Base-by-base conservation (phyloP, 2,329 filamentous ascomycete genomes). In the Pyrenochaeta sp. region DNA sequence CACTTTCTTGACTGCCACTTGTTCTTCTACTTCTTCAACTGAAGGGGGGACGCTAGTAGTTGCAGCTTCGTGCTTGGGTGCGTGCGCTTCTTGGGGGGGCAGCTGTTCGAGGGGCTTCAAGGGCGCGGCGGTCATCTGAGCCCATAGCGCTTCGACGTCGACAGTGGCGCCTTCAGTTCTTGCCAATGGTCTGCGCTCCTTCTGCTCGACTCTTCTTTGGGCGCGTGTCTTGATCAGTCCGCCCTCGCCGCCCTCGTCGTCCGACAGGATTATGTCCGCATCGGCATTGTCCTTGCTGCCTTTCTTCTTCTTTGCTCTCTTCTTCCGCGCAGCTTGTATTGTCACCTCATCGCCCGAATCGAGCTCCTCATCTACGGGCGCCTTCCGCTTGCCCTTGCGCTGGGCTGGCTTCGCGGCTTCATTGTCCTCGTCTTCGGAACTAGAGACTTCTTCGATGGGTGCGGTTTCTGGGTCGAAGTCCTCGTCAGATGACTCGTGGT, bases 381-480 rank as follows among this genome's bases (percentile, higher is more conserved):
- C 73, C 52, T 78, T 79, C 36, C 72, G 72, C 63, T 78, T 75
- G 48, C 66, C 50, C 47, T 66, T 72, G 52, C 60, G 64, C 42
- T 62, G 64, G 49, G 58, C 44, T n/a, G 67, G 59, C 43, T 66
- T 67, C 30, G 61, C 51, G 3, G 61, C 54, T 52, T 60, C 65
- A 47, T 71, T 74, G 43, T 74, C 78, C 39, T 75, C 71, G 50
- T 79, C 79, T 24, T 73, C 76, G 7, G 83, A 83, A 55, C 84
- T 87, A 5, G 85, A 85, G 10, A 82, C 83, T 13, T 77, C 80
- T 15, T 79, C 82, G 32, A 65, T 73, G 74, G 37, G 77, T 68
- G 28, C 87, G n/a, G 85, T 86, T 25, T 88, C 85, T 61, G 92
- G 92, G 71, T 92, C 89, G 9, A 89, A 90, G 72, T 92, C 90